These are phyloP conservation scores for Picochlorum sp. DNA, from an alignment of 139 green algal species.

Conservation along the genomic window DNA sequence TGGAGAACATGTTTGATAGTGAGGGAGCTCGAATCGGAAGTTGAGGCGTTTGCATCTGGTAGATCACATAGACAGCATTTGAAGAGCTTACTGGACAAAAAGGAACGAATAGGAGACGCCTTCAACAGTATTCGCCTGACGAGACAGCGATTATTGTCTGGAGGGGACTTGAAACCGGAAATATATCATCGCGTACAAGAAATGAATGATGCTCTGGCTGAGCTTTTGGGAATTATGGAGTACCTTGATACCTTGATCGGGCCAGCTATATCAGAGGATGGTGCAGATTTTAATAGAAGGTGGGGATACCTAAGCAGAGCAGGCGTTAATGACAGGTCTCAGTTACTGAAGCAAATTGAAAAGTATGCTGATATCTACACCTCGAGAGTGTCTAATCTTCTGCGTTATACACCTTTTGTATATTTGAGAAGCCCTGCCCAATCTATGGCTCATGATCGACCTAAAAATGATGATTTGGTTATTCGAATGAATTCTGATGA, in stretches of 20 bases:
- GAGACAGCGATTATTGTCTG: slow-evolving; percentile 15
- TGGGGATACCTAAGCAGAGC: slow-evolving; percentile 87
- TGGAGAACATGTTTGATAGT: slow-evolving; percentile 68
- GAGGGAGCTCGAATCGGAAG: slow-evolving; percentile 87
- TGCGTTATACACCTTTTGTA: slow-evolving; percentile 83
- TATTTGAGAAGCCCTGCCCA: slow-evolving; percentile 71
- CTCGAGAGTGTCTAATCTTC: slow-evolving; percentile 83
- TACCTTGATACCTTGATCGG: slow-evolving; percentile 73
- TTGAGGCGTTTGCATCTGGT: slow-evolving; percentile 63
- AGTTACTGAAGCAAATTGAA: slow-evolving; percentile 90
- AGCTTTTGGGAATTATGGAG: slow-evolving; percentile 85
- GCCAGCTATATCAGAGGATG: slow-evolving; percentile 73
- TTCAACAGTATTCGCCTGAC: slow-evolving; percentile 83
- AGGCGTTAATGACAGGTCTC: slow-evolving; percentile 91
- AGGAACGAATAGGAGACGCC: slow-evolving; percentile 79
- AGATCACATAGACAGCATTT: slow-evolving; percentile 53
- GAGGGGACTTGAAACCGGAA: neutral
- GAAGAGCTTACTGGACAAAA: slow-evolving; percentile 87
- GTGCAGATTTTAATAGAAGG: slow-evolving; percentile 70
- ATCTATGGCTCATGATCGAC: slow-evolving; percentile 62
- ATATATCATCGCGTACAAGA: slow-evolving; percentile 33
- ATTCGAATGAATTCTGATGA: neutral
- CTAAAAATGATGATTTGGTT: slow-evolving; percentile 24
- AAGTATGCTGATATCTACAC: slow-evolving; percentile 89
- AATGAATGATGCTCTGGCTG: slow-evolving; percentile 54